phyloP scores from a whole-genome alignment of 306 rosid species.

The Cicer arietinum region DNA sequence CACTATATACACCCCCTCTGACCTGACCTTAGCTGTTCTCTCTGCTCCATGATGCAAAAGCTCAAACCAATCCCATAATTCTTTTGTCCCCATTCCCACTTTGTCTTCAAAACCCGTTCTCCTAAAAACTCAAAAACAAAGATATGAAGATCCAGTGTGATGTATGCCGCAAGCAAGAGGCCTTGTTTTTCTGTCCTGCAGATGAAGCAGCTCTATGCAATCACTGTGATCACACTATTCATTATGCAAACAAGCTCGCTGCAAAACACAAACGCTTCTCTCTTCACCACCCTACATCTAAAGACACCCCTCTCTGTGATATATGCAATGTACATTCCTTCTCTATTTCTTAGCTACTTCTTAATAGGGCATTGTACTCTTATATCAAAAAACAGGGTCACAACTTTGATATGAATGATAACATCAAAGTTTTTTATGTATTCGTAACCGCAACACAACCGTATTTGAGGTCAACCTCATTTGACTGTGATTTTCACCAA shows the following conservation, averaged over 20 bases:
- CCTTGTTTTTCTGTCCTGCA: slow-evolving; percentile 71
- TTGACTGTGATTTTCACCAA: no score
- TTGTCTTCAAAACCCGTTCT: slow-evolving; percentile 19
- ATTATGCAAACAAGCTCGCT: slow-evolving; percentile 79
- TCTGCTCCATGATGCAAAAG: slow-evolving; percentile 47
- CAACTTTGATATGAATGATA: not conserved
- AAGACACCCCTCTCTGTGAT: slow-evolving; percentile 68
- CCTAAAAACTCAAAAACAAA: not conserved
- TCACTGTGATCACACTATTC: slow-evolving; percentile 69
- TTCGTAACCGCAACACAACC: not conserved
- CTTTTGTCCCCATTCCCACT: slow-evolving; percentile 42
- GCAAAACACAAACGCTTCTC: slow-evolving; percentile 71
- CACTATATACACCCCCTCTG: not conserved
- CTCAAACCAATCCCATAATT: slow-evolving; percentile 56
- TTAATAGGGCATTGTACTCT: not conserved
- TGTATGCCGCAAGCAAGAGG: slow-evolving; percentile 63
- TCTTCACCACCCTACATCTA: slow-evolving; percentile 56
- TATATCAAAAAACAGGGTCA: not conserved
- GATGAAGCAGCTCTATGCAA: slow-evolving; percentile 92
- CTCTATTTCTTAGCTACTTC: not conserved
- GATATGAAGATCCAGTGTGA: slow-evolving; percentile 88
- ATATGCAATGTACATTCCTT: not conserved
- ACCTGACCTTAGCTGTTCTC: slow-evolving; percentile 50
- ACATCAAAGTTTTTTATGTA: not conserved
- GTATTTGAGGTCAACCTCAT: no score